phyloP scores from a whole-genome alignment of 2,329 filamentous ascomycete species.

The Nothomitra cinnamomea region DNA sequence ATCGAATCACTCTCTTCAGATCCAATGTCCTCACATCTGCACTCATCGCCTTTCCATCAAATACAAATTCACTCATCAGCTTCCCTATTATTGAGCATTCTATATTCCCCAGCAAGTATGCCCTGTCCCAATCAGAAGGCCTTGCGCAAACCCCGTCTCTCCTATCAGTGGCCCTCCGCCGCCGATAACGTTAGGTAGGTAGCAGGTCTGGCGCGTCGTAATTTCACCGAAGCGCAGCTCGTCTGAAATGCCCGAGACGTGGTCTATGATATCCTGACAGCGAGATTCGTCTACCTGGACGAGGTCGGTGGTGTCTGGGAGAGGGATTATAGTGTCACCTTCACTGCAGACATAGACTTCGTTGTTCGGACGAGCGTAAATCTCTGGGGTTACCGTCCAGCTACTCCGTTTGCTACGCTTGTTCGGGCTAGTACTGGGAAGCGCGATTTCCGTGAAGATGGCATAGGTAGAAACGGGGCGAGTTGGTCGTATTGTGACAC shows the following conservation, averaged over 20 bases:
- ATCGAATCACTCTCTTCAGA: constrained; percentile 36
- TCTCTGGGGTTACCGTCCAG: constrained; percentile 66
- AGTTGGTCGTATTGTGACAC: constrained; percentile 40
- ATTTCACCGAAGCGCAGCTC: constrained; percentile 51
- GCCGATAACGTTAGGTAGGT: constrained; percentile 57
- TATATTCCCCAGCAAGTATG: constrained; percentile 99
- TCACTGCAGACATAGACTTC: constrained; percentile 94
- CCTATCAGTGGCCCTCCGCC: constrained; percentile 63
- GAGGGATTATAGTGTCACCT: constrained; percentile 55
- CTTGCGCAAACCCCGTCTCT: constrained; percentile 45
- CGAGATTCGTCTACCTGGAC: constrained; percentile 59
- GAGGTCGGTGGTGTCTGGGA: constrained; percentile 59
- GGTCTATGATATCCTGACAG: constrained; percentile 74
- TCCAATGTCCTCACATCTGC: constrained; percentile 50
- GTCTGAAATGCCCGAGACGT: constrained; percentile 40
- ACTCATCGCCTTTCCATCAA: constrained; percentile 53
- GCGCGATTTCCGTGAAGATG: constrained; percentile 64
- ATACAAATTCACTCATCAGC: constrained; percentile 61
- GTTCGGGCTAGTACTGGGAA: constrained; percentile 36
- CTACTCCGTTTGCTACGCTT: constrained; percentile 35
- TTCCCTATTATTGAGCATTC: constrained; percentile 76
- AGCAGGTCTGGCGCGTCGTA: constrained; percentile 73
- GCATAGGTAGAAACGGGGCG: constrained; percentile 31
- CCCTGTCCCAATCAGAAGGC: constrained; percentile 67
- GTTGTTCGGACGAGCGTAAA: constrained; percentile 76